Percentiles rank a stretch among this genome's conserved stretches.
These are phyloP conservation scores for Flammula alnicola DNA, from an alignment of 1,284 basidiomycete species.

Conservation along the genomic window DNA sequence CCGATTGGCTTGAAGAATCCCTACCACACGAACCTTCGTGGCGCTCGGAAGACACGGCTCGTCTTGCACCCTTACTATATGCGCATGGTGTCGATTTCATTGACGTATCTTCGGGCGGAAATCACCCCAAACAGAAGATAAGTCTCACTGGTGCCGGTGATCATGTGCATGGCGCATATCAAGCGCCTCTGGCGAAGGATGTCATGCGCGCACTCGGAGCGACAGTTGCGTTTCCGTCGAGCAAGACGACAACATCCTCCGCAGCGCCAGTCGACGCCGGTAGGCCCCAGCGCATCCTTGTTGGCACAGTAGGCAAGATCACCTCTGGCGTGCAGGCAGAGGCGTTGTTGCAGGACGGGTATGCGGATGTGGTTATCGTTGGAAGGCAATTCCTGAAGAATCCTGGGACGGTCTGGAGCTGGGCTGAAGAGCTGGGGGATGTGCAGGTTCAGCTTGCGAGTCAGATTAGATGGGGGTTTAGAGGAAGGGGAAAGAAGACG, in stretches of 20 bases:
- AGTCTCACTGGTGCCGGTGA: conserved; percentile 29
- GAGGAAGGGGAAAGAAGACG: conserved; percentile 29
- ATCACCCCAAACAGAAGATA: conserved; percentile 49
- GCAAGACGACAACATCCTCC: background rate
- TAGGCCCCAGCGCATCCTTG: conserved; percentile 36
- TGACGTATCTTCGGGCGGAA: conserved; percentile 69
- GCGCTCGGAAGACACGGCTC: conserved; percentile 64
- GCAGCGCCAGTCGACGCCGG: background rate
- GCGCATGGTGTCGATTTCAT: conserved; percentile 70
- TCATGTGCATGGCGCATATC: conserved; percentile 44
- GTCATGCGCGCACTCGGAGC: conserved; percentile 62
- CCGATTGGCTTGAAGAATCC: conserved; percentile 63
- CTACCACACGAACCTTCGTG: conserved; percentile 55
- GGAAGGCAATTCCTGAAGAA: conserved; percentile 65
- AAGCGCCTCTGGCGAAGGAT: conserved; percentile 33
- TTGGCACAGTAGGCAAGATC: conserved; percentile 63
- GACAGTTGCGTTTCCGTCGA: conserved; percentile 28
- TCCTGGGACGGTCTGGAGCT: conserved; percentile 53
- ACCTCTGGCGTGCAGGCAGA: conserved; percentile 54
- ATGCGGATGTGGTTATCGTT: conserved; percentile 61
- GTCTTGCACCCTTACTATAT: conserved; percentile 53
- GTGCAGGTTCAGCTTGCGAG: conserved; percentile 46
- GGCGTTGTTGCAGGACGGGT: conserved; percentile 46
- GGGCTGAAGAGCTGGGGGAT: conserved; percentile 53
- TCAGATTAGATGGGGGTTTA: conserved; percentile 59